phyloP scores from a whole-genome alignment of 2,329 filamentous ascomycete species.

The Venturiaceae sp. region DNA sequence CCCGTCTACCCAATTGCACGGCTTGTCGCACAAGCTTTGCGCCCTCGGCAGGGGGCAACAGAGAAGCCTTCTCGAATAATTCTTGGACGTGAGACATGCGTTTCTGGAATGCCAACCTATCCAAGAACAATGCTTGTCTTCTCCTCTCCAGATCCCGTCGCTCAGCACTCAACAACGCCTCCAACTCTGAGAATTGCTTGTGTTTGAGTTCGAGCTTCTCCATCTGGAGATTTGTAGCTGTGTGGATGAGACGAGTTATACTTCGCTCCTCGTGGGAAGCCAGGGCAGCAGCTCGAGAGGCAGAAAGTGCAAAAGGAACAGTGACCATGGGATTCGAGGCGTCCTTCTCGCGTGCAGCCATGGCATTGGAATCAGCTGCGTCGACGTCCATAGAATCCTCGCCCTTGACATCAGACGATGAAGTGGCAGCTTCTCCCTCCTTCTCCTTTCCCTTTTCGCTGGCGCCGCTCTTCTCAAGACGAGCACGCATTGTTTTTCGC shows the following conservation, averaged over 20 bases:
- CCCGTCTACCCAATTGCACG: neutral
- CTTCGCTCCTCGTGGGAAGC: conserved; percentile 95
- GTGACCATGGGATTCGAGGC: conserved; percentile 47
- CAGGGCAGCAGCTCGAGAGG: conserved; percentile 75
- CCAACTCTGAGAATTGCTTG: conserved; percentile 93
- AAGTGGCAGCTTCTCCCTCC: conserved; percentile 26
- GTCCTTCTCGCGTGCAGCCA: conserved; percentile 8
- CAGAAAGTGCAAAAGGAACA: conserved; percentile 76
- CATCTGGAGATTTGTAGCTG: conserved; percentile 85
- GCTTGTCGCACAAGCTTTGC: neutral
- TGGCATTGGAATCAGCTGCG: conserved; percentile 23
- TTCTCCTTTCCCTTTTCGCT: conserved; percentile 49
- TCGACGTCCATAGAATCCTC: conserved; percentile 54
- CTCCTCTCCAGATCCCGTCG: conserved; percentile 85
- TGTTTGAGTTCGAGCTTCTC: conserved; percentile 95
- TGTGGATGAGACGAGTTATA: conserved; percentile 86
- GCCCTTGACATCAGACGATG: conserved; percentile 37
- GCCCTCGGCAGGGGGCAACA: conserved; percentile 5
- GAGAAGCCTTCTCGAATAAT: conserved; percentile 46
- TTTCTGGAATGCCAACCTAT: conserved; percentile 82
- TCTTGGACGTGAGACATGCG: conserved; percentile 77
- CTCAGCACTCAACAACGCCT: conserved; percentile 83
- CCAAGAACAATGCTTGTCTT: conserved; percentile 86
- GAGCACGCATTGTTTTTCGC: conserved; percentile 66
- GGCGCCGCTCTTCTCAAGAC: conserved; percentile 54